A percentile compares a stretch with the other conserved stretches of the same genome.
Evolutionary conservation across 257 asterid species (phyloP).

Genomic region (Solanum appendiculatum): DNA sequence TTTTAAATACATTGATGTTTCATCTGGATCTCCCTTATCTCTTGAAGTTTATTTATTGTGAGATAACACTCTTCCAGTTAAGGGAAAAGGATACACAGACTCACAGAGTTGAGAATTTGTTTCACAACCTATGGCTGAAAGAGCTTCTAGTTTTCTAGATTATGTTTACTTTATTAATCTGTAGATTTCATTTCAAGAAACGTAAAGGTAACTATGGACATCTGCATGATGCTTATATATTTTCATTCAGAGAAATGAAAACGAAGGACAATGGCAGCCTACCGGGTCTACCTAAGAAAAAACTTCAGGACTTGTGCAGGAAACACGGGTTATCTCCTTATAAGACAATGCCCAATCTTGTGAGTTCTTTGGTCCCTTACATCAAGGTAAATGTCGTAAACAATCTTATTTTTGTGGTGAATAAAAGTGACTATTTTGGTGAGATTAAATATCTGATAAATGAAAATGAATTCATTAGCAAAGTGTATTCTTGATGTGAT

Average conservation of each 20-base stretch:
- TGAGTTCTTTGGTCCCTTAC: background rate
- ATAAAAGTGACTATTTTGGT: background rate
- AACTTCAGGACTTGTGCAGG: constrained; percentile 4
- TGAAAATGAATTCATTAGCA: background rate
- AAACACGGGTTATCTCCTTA: constrained; percentile 1
- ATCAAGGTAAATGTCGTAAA: background rate
- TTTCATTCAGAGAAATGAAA: background rate
- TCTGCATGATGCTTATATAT: background rate
- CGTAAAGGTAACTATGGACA: background rate
- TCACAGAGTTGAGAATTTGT: background rate
- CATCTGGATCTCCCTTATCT: background rate
- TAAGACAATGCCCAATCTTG: background rate
- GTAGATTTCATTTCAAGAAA: background rate
- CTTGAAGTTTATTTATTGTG: background rate
- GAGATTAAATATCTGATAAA: background rate
- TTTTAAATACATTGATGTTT: background rate
- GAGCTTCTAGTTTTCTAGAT: background rate
- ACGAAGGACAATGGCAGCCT: background rate
- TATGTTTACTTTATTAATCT: background rate
- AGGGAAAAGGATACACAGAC: background rate
- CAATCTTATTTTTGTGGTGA: background rate
- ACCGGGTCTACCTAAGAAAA: background rate
- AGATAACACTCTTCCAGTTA: background rate
- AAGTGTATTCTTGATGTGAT: background rate
- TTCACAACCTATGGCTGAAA: background rate